Conservation (phyloP, 345 rosid genomes). For the Sapria himalayana region DNA sequence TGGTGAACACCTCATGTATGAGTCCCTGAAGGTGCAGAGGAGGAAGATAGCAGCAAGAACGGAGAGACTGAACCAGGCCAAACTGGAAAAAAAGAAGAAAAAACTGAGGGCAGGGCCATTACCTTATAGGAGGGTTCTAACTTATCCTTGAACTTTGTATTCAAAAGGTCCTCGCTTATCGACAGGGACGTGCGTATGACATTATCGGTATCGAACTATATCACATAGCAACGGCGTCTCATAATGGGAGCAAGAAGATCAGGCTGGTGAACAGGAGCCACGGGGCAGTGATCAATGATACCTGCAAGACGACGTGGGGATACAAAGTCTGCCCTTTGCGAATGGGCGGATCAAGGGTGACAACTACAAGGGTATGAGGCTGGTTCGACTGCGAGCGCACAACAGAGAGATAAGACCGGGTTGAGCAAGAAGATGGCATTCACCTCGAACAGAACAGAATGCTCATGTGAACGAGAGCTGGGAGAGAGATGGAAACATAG, state of each 20-base stretch:
- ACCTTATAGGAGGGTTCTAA: constrained; percentile 75
- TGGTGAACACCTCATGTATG: constrained; percentile 84
- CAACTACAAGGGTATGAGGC: constrained; percentile 82
- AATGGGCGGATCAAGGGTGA: constrained; percentile 93
- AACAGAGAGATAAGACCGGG: not conserved
- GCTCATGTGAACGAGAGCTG: too few relatives aligned
- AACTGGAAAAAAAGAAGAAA: not conserved
- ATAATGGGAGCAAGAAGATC: too few relatives aligned
- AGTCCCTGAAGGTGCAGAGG: constrained; percentile 40
- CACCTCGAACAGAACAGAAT: too few relatives aligned
- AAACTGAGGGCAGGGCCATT: not conserved
- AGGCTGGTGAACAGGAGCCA: not conserved
- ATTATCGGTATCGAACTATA: constrained; percentile 67
- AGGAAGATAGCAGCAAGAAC: too few relatives aligned
- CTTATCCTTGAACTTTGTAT: constrained; percentile 75
- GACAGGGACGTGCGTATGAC: constrained; percentile 42
- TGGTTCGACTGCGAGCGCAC: constrained; percentile 55
- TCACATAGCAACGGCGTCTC: too few relatives aligned
- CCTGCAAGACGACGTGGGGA: constrained; percentile 92
- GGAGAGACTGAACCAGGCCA: not conserved
- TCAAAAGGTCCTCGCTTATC: constrained; percentile 55
- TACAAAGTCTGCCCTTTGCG: constrained; percentile 94
- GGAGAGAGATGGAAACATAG: too few relatives aligned
- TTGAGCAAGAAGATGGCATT: too few relatives aligned
- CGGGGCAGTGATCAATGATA: constrained; percentile 13